These are phyloP conservation scores for Cynanchum wilfordii DNA, from an alignment of 257 asterid genomes.

Conservation along the genomic window DNA sequence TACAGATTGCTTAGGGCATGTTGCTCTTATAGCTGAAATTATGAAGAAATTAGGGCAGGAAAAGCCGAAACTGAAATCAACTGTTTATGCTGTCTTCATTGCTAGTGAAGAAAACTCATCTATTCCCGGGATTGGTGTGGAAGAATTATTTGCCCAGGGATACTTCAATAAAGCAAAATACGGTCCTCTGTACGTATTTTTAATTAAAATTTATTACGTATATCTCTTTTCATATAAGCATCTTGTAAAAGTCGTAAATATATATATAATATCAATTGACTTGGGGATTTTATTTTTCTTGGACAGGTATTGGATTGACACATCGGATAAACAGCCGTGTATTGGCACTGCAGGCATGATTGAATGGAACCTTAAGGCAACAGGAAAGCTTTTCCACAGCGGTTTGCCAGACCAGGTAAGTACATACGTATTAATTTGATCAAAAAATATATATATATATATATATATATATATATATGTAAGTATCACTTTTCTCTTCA, in stretches of 20 bases:
- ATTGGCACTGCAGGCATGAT: constrained; percentile 96
- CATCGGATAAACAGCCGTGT: constrained; percentile 98
- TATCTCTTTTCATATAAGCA: no score
- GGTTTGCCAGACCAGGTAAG: constrained; percentile 84
- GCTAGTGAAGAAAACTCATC: constrained; percentile 98
- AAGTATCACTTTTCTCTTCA: no score
- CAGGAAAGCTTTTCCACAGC: constrained; percentile 94
- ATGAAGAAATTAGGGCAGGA: constrained; percentile 76
- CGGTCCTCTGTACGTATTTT: constrained; percentile 71
- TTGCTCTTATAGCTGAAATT: constrained; percentile 85
- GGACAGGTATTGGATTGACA: constrained; percentile 91
- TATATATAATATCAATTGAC: background rate
- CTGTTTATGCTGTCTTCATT: constrained; percentile 88
- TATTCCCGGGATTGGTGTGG: constrained; percentile 88
- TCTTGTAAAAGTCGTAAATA: no score
- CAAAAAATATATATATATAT: no score
- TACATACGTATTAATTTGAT: no score
- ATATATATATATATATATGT: no score
- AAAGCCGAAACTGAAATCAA: constrained; percentile 67
- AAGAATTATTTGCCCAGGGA: constrained; percentile 75
- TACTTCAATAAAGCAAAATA: constrained; percentile 68
- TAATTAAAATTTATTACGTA: background rate
- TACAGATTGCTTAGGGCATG: constrained; percentile 96
- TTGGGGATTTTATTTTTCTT: constrained; percentile 10
- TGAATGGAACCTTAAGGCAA: constrained; percentile 77